These are phyloP conservation scores for Adansonia digitata DNA, from an alignment of 345 rosid genomes.

Conservation along the genomic window DNA sequence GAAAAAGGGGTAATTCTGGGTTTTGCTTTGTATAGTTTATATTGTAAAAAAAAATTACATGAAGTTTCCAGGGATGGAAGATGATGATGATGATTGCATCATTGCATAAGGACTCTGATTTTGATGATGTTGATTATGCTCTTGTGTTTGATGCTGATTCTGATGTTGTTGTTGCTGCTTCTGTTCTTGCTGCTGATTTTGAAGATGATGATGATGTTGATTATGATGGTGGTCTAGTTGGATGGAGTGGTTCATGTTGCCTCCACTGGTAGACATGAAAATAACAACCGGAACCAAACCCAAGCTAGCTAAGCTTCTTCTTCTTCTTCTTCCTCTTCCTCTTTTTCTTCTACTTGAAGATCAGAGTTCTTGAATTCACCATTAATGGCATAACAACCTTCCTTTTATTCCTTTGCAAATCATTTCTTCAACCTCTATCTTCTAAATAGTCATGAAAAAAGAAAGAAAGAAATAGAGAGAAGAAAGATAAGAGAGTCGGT, in stretches of 20 bases:
- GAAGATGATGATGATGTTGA: conserved; percentile 25
- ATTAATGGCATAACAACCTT: conserved; percentile 35
- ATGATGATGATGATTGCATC: conserved; percentile 45
- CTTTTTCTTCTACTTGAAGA: conserved; percentile 4
- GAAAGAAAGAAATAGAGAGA: conserved; percentile 16
- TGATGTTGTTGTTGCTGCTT: conserved; percentile 19
- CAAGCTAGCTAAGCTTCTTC: neutral
- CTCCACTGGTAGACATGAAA: conserved; percentile 45
- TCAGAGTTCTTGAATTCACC: conserved; percentile 29
- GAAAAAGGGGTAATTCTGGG: neutral
- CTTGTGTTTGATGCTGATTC: conserved; percentile 18
- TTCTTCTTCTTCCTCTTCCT: neutral
- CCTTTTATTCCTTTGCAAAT: conserved; percentile 27
- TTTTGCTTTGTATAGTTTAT: neutral
- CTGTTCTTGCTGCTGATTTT: conserved; percentile 11
- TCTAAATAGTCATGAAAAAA: neutral
- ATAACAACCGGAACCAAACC: conserved; percentile 5
- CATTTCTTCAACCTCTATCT: conserved; percentile 23
- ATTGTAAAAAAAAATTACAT: conserved; percentile 39
- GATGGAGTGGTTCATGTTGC: conserved; percentile 26
- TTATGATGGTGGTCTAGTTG: conserved; percentile 35
- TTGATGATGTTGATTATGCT: conserved; percentile 39
- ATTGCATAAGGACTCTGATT: conserved; percentile 45
- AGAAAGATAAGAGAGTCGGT: conserved; percentile 27
- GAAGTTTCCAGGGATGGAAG: conserved; percentile 54